Evolutionary conservation across 2,329 filamentous ascomycete species (phyloP).

Genomic region (Talaromyces islandicus): DNA sequence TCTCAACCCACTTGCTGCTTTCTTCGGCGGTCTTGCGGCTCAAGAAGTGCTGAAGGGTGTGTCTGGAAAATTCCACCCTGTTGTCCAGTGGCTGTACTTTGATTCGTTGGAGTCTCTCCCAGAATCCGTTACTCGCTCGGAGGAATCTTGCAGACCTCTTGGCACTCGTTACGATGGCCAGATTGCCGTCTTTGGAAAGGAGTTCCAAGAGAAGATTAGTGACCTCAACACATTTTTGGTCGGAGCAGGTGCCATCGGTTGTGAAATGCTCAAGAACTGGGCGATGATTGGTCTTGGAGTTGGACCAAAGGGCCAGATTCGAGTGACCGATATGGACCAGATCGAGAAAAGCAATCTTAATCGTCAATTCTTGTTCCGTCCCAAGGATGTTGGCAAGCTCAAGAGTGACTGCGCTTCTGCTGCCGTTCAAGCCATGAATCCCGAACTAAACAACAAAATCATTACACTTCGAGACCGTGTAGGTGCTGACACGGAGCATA

Average conservation of each 20-base stretch:
- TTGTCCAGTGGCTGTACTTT: conserved; percentile 94
- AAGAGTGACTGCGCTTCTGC: conserved; percentile 92
- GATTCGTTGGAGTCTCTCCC: conserved; percentile 96
- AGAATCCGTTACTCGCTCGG: conserved; percentile 64
- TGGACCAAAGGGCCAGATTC: conserved; percentile 82
- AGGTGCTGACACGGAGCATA: conserved; percentile 81
- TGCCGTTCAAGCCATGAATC: conserved; percentile 94
- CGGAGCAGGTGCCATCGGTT: conserved; percentile 93
- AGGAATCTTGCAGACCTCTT: conserved; percentile 80
- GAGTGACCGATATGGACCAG: conserved; percentile 93
- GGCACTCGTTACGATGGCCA: conserved; percentile 92
- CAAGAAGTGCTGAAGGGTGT: conserved; percentile 96
- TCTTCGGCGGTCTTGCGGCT: conserved; percentile 88
- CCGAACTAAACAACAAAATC: conserved; percentile 82
- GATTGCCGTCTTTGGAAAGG: conserved; percentile 88
- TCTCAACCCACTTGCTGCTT: conserved; percentile 83
- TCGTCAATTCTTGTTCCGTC: conserved; percentile 90
- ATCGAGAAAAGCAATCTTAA: conserved; percentile 99
- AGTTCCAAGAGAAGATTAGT: conserved; percentile 88
- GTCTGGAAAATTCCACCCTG: conserved; percentile 95
- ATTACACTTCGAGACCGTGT: conserved; percentile 82
- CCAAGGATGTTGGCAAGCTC: conserved; percentile 87
- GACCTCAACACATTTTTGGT: conserved; percentile 92
- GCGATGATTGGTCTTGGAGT: conserved; percentile 94
- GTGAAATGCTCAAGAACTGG: conserved; percentile 99